A percentile compares a stretch with the other conserved stretches of the same genome.
Evolutionary conservation across 2,329 filamentous ascomycete species (phyloP).

Genomic region (Esteya vermicola): DNA sequence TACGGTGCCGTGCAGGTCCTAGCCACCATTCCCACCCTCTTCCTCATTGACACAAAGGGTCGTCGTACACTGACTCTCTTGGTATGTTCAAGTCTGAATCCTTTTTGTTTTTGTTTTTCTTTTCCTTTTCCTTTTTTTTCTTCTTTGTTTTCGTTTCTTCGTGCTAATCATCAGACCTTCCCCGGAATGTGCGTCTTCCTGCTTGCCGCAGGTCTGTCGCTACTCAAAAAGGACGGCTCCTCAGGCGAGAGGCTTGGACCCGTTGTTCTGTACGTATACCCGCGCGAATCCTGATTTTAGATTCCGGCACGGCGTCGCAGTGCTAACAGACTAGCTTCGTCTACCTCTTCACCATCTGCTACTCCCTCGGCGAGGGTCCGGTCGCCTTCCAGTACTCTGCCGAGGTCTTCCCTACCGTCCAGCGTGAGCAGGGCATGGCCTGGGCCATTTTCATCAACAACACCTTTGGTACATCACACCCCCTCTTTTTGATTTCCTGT

Average conservation of each 20-base stretch:
- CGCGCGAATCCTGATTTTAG: background rate
- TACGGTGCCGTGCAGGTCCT: conserved; percentile 45
- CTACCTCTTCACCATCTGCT: conserved; percentile 14
- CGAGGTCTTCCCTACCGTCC: conserved; percentile 56
- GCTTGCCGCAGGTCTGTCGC: conserved; percentile 30
- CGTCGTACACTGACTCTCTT: conserved; percentile 47
- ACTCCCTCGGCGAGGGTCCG: conserved; percentile 37
- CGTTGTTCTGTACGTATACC: conserved; percentile 7
- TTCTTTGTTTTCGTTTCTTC: too few relatives aligned
- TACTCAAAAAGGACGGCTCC: background rate
- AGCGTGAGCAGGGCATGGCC: conserved; percentile 53
- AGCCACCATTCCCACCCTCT: conserved; percentile 52
- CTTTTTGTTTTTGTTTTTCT: too few relatives aligned
- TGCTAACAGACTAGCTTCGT: conserved; percentile 1
- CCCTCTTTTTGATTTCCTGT: conserved; percentile 18
- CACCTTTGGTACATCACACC: background rate
- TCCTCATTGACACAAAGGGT: conserved; percentile 51
- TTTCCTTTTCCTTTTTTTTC: too few relatives aligned
- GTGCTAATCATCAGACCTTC: conserved; percentile 33
- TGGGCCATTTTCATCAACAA: conserved; percentile 6
- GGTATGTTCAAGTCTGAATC: too few relatives aligned
- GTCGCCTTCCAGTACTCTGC: conserved; percentile 57
- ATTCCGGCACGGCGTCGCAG: too few relatives aligned
- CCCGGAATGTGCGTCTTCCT: conserved; percentile 51
- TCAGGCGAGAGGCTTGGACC: background rate